These are phyloP conservation scores for Saussurea involucrata DNA, from an alignment of 129 eudicot genomes.

Conservation along the genomic window DNA sequence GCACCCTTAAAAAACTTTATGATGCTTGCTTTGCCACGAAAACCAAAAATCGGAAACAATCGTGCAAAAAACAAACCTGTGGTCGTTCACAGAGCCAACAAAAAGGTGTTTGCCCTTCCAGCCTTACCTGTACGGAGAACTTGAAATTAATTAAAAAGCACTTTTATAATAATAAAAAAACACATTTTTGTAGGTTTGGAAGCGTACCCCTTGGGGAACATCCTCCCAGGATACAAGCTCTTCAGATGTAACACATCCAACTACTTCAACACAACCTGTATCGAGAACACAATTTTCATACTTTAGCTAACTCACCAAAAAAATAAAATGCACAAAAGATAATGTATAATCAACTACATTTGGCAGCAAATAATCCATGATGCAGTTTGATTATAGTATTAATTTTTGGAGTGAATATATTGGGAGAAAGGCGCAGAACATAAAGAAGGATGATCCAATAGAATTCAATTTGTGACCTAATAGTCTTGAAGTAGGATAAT, in stretches of 20 bases:
- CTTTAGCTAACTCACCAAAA: background rate
- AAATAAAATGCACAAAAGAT: background rate
- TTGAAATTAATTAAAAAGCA: background rate
- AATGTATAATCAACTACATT: background rate
- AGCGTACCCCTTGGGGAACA: constrained; percentile 74
- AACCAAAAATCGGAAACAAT: background rate
- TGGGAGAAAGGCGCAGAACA: background rate
- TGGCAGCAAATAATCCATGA: constrained; percentile 5
- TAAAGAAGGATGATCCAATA: background rate
- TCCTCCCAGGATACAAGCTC: constrained; percentile 84
- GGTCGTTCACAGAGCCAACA: constrained; percentile 98
- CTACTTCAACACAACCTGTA: constrained; percentile 94
- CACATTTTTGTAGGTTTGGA: background rate
- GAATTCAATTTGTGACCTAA: constrained; percentile 42
- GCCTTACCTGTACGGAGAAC: constrained; percentile 56
- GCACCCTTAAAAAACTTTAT: background rate
- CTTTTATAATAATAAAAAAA: background rate
- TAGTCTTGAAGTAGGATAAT: constrained; percentile 83
- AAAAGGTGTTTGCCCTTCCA: constrained; percentile 78
- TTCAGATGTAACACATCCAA: constrained; percentile 77
- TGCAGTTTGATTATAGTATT: background rate
- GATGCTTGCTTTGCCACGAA: background rate
- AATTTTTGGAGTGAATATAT: background rate
- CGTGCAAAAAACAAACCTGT: constrained; percentile 43
- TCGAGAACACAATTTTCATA: constrained; percentile 1